Conservation (phyloP, 139 green algal genomes). For the Chlorella sp. region DNA sequence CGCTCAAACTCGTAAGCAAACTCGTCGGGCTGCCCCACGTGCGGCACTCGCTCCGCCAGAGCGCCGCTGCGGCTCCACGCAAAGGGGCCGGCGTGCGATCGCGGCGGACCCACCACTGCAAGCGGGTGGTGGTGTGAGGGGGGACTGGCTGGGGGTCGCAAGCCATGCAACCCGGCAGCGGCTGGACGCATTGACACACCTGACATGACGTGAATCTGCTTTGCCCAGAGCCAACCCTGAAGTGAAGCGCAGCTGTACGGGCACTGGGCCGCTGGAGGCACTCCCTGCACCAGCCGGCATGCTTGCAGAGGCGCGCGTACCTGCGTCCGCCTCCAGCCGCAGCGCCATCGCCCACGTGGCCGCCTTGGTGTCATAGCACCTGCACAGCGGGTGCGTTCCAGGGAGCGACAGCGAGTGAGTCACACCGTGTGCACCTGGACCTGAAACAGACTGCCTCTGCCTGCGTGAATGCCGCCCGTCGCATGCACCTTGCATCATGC, state of each 20-base stretch:
- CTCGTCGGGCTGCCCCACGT: slow-evolving; percentile 5
- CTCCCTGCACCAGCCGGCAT: not conserved
- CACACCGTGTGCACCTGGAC: no score
- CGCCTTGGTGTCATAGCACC: slow-evolving; percentile 72
- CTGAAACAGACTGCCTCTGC: no score
- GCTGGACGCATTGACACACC: not conserved
- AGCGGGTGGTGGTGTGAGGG: not conserved
- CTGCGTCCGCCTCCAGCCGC: slow-evolving; percentile 48
- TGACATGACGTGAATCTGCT: not conserved
- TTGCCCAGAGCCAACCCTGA: not conserved
- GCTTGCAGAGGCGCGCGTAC: no score
- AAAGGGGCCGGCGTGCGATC: not conserved
- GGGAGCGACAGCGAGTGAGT: no score
- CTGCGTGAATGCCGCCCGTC: no score
- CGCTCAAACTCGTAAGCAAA: slow-evolving; percentile 25
- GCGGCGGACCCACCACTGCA: slow-evolving; percentile 25
- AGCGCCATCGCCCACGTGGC: slow-evolving; percentile 49
- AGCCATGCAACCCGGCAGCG: not conserved
- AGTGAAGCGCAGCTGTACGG: not conserved
- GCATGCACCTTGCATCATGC: no score
- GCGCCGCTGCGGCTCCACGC: not conserved
- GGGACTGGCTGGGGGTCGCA: not conserved
- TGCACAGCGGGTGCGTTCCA: no score
- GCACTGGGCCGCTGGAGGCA: not conserved
- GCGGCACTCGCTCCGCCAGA: not conserved